phyloP scores from a whole-genome alignment of 257 asterid genomes.

The Solanum chiquidenum region DNA sequence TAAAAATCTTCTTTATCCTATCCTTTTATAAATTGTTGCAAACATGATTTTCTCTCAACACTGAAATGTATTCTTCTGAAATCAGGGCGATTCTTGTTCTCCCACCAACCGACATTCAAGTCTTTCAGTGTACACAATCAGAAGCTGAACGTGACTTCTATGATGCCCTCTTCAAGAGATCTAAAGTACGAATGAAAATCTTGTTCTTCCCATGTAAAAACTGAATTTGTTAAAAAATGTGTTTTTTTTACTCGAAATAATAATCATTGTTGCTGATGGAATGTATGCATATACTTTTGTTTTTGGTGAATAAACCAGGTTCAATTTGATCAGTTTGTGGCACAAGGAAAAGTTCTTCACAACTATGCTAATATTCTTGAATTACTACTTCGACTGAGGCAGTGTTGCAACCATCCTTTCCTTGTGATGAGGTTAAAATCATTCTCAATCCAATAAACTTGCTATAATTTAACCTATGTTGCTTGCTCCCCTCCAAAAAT shows the following conservation, averaged over 20 bases:
- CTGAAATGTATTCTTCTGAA: background rate
- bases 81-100: conserved; percentile 73
- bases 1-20: background rate
- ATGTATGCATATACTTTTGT: background rate
- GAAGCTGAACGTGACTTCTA: conserved; percentile 69
- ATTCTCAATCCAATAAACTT: background rate
- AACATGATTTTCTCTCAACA: background rate
- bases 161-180: conserved; percentile 71
- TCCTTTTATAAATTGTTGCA: background rate
- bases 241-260: background rate
- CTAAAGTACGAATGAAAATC: conserved; percentile 38
- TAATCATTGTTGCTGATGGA: background rate
- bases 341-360: conserved; percentile 85
- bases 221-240: background rate
- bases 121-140: conserved; percentile 57
- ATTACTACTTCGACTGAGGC: conserved; percentile 73
- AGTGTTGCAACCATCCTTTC: conserved; percentile 88
- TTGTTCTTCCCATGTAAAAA: background rate
- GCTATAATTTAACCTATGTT: background rate
- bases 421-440: conserved; percentile 66
- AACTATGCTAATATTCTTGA: conserved; percentile 81
- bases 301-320: conserved; percentile 36
- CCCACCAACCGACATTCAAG: conserved; percentile 73
- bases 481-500: background rate
- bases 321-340: conserved; percentile 71